phyloP scores from a whole-genome alignment of 208 protist species.

The Acanthamoeba sp. region DNA sequence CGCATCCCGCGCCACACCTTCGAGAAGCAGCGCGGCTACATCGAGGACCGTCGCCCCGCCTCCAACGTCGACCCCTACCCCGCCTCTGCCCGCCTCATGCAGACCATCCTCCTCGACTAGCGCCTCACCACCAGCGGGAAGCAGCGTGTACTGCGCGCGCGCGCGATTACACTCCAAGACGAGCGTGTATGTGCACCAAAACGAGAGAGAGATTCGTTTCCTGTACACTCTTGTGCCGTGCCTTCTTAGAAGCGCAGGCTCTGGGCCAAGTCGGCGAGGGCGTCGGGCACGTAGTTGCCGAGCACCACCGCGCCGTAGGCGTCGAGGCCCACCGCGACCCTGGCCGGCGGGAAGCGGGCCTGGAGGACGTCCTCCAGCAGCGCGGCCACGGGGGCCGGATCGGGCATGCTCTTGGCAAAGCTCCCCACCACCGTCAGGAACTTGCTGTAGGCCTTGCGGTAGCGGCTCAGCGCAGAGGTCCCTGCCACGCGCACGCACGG shows the following conservation, averaged over 20 bases:
- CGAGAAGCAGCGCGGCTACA: constrained; percentile 94
- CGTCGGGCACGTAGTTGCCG: constrained; percentile 22
- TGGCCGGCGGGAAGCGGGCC: constrained; percentile 16
- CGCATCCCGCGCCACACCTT: constrained; percentile 96
- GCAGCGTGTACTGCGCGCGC: too few species aligned
- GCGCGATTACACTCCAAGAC: too few species aligned
- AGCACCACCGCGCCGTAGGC: neutral
- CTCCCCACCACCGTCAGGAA: neutral
- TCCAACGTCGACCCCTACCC: constrained; percentile 98
- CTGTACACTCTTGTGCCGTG: too few species aligned
- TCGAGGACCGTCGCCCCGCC: constrained; percentile 97
- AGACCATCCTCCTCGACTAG: constrained; percentile 77
- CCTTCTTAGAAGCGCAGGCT: neutral
- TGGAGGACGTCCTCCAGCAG: constrained; percentile 3
- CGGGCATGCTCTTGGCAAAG: neutral
- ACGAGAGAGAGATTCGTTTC: too few species aligned
- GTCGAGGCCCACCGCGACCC: constrained; percentile 12
- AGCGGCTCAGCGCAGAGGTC: neutral
- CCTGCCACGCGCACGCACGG: neutral
- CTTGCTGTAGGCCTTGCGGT: constrained; percentile 36
- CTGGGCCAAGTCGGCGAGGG: neutral
- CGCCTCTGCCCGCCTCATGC: constrained; percentile 94
- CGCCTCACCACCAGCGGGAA: too few species aligned
- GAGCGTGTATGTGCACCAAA: too few species aligned
- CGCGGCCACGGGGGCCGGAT: neutral